Percentiles rank a stretch among this genome's conserved stretches.
These are phyloP conservation scores for Mortierella sp. DNA, from an alignment of 371 early-diverging fungal genomes.

Conservation along the genomic window DNA sequence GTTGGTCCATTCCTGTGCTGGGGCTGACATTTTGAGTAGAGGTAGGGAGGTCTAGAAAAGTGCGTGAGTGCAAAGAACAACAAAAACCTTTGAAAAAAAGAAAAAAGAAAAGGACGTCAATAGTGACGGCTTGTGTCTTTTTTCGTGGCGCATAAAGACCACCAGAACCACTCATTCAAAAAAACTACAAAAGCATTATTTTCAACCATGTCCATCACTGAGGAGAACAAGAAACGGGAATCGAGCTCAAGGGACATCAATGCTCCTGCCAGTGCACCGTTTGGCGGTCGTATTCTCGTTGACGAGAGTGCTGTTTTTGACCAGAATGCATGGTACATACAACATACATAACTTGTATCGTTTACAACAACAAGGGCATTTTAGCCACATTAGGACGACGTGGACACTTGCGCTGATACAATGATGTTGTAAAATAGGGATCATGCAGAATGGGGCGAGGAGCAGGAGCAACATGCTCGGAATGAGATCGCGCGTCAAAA, in stretches of 20 bases:
- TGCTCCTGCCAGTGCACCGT: conserved; percentile 48
- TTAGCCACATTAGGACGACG: background rate
- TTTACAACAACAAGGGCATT: background rate
- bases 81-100: background rate
- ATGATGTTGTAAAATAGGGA: conserved; percentile 64
- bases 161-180: no score
- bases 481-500: conserved; percentile 44
- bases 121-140: no score
- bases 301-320: conserved; percentile 75
- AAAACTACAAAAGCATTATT: no score
- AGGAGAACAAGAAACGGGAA: conserved; percentile 34
- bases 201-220: background rate
- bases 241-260: conserved; percentile 53
- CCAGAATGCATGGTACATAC: conserved; percentile 86
- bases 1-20: conserved; percentile 65
- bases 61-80: background rate
- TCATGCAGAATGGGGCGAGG: conserved; percentile 83
- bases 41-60: background rate
- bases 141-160: background rate
- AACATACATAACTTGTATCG: no score
- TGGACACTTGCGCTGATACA: background rate
- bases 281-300: conserved; percentile 72
- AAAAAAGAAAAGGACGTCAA: background rate
- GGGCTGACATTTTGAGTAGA: conserved; percentile 44
- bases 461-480: conserved; percentile 66